Conservation (phyloP, 1,139 yeast genomes). For the Pichia inconspicua region DNA sequence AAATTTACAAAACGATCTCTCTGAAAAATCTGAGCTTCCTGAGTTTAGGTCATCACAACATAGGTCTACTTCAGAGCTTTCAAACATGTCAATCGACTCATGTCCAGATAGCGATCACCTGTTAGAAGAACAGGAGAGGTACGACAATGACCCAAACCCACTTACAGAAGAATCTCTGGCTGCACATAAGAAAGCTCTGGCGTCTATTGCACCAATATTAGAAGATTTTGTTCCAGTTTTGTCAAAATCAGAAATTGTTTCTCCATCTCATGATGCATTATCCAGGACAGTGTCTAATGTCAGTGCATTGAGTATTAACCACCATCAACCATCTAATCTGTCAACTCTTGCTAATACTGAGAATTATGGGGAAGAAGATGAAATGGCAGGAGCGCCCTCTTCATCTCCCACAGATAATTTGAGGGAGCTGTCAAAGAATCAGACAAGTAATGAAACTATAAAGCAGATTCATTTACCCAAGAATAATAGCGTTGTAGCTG, state of each 20-base stretch:
- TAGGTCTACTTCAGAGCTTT: neutral
- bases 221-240: constrained; percentile 66
- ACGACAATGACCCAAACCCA: constrained; percentile 21
- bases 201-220: constrained; percentile 69
- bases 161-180: constrained; percentile 26
- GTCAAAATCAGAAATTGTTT: constrained; percentile 33
- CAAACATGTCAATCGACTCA: constrained; percentile 17
- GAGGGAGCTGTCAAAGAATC: neutral
- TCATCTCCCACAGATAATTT: neutral
- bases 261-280: constrained; percentile 26
- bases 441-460: neutral
- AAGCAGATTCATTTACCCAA: neutral
- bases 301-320: constrained; percentile 26
- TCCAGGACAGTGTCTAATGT: constrained; percentile 28
- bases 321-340: constrained; percentile 9
- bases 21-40: neutral
- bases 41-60: neutral
- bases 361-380: neutral
- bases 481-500: neutral
- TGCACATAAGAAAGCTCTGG: constrained; percentile 51
- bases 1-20: neutral
- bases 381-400: neutral
- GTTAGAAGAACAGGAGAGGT: constrained; percentile 14
- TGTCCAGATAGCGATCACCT: constrained; percentile 12
- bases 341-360: neutral